Base-by-base conservation (phyloP, 1,284 basidiomycete species). In the Apiotrichum gamsii region DNA sequence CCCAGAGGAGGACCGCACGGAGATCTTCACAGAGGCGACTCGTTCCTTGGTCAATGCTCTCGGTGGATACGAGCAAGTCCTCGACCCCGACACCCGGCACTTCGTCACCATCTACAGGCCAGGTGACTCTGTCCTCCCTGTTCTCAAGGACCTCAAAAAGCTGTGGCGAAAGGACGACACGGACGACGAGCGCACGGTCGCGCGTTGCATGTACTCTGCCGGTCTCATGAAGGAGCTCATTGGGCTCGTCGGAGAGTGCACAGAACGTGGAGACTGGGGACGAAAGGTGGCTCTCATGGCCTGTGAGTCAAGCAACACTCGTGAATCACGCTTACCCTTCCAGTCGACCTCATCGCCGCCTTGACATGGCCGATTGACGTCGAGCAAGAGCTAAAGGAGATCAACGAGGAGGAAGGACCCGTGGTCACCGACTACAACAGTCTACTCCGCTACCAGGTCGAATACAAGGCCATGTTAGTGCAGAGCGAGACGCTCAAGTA, bases 291-390 rank as follows among this genome's bases (percentile, higher is more conserved):
- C 89, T 0, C 79, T 95, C 19, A 82, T 86, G 3, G 87, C 85
- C 56, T 85, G 76, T 77, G 51, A 60, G 74, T 67, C 8, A 18
- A 29, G 28, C 36, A n/a, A n/a, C 23, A 31, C 1, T 13, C 3
- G 8, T 6, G 8, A 1, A n/a, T 3, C 1, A 2, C 15, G 29
- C 39, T 43, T 32, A 46, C 43, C 11, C 16, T 0, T 18, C 14
- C 54, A 77, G 76, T 82, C 8, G 93, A 96, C 66, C 76, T 96
- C 21, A 83, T 94, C 62, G 87, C 88, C 0, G 90, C 90, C 0
- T 86, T 96, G 83, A 96, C 90, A 4, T 96, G 91, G 91, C 93
- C 93, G 1, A 93, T 96, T 50, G 88, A 96, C 71, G 76, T 95
- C 51, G 85, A 87, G 1, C 84, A 87, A 60, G 93, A 96, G 72